These are phyloP conservation scores for Podaxis carcinomalis DNA, from an alignment of 768 basidiomycete genomes.

Conservation along the genomic window DNA sequence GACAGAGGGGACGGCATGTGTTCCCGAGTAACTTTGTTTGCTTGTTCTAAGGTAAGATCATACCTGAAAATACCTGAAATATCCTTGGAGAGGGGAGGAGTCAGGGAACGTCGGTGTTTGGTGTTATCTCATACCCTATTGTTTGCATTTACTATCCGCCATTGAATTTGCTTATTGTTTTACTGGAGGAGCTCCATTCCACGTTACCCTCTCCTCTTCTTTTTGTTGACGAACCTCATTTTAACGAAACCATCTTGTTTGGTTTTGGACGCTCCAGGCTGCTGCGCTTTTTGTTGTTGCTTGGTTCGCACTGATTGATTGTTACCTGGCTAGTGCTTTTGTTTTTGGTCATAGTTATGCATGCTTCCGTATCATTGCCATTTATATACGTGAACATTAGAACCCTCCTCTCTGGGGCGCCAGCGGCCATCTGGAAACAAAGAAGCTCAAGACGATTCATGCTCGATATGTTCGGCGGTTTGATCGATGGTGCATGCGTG, in stretches of 20 bases:
- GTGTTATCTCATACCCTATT: not conserved
- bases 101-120: not conserved
- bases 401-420: too few species aligned
- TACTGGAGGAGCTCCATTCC: constrained; percentile 1
- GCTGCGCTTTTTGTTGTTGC: constrained; percentile 20
- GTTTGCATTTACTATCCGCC: not conserved
- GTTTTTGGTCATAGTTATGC: not conserved
- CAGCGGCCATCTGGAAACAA: too few species aligned
- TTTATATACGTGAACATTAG: not conserved
- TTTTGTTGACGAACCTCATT: not conserved
- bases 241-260: constrained; percentile 11
- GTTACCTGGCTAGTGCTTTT: not conserved
- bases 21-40: constrained; percentile 91
- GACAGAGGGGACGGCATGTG: constrained; percentile 67
- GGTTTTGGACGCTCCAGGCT: constrained; percentile 7
- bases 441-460: too few species aligned
- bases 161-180: constrained; percentile 1
- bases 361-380: not conserved
- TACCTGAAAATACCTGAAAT: not conserved
- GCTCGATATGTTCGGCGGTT: too few species aligned
- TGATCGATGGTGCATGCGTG: too few species aligned
- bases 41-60: constrained; percentile 49
- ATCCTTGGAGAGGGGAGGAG: not conserved
- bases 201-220: not conserved
- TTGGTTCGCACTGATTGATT: not conserved